These are phyloP conservation scores for Mycena vitilis DNA, from an alignment of 768 basidiomycete genomes.

Conservation along the genomic window DNA sequence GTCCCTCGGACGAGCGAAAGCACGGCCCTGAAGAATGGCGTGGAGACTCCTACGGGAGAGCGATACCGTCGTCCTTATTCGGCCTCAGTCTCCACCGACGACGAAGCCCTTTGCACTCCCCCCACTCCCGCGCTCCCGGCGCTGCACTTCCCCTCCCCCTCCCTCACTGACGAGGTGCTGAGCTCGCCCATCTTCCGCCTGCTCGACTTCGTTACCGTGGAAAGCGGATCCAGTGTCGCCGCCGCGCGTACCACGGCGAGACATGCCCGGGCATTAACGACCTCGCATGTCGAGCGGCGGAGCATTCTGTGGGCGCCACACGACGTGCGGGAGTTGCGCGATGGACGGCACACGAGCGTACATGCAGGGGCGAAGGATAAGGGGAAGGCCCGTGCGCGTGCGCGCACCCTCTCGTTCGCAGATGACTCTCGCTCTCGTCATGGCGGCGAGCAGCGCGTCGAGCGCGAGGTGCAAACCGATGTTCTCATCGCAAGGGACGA, in stretches of 20 bases:
- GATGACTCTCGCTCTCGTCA: constrained; percentile 7
- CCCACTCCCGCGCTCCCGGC: constrained; percentile 21
- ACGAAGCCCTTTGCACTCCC: background rate
- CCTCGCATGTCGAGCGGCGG: constrained; percentile 13
- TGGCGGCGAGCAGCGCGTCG: constrained; percentile 5
- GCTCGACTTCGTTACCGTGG: background rate
- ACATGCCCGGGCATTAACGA: constrained; percentile 14
- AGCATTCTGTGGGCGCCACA: constrained; percentile 31
- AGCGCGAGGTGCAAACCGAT: constrained; percentile 20
- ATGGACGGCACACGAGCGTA: background rate
- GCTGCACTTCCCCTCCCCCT: constrained; percentile 20
- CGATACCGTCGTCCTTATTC: too few species aligned
- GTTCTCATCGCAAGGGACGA: background rate
- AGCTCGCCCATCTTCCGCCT: constrained; percentile 19
- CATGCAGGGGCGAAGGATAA: constrained; percentile 6
- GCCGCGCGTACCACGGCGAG: background rate
- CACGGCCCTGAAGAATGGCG: too few species aligned
- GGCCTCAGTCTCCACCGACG: background rate
- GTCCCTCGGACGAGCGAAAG: too few species aligned
- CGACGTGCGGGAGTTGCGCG: background rate
- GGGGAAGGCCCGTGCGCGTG: constrained; percentile 14
- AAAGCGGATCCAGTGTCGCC: background rate
- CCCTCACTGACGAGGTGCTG: constrained; percentile 25
- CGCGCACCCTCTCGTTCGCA: constrained; percentile 5
- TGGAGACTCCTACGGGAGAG: too few species aligned